Conservation (phyloP, 805 yeast genomes). For the Geotrichum ghanense region DNA sequence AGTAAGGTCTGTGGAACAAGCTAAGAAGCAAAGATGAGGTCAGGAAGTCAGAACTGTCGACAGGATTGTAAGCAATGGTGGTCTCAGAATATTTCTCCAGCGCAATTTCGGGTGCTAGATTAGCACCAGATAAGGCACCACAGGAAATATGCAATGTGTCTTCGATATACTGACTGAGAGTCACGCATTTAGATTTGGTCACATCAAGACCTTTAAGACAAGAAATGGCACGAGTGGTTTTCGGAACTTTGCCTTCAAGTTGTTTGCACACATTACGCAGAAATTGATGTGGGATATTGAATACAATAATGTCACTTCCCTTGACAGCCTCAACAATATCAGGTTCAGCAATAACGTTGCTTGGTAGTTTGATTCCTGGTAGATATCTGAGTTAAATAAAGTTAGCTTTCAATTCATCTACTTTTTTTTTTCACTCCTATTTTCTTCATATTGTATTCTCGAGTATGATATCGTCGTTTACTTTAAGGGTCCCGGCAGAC, state of each 20-base stretch:
- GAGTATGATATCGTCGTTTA: no score
- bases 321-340: constrained; percentile 62
- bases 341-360: constrained; percentile 79
- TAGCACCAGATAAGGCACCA: constrained; percentile 96
- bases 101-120: constrained; percentile 95
- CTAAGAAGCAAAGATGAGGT: constrained; percentile 68
- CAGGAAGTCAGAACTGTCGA: constrained; percentile 37
- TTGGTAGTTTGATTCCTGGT: constrained; percentile 79
- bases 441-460: no score
- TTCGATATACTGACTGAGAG: constrained; percentile 68
- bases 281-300: constrained; percentile 97
- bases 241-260: constrained; percentile 63
- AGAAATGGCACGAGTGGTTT: constrained; percentile 75
- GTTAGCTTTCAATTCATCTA: no score
- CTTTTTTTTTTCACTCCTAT: no score
- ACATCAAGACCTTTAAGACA: constrained; percentile 95
- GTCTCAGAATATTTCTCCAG: constrained; percentile 94
- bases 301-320: constrained; percentile 77
- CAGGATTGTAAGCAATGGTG: constrained; percentile 81
- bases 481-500: no score
- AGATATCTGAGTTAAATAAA: constrained; percentile 30
- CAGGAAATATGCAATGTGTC: constrained; percentile 77
- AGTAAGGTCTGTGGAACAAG: constrained; percentile 93
- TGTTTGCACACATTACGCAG: constrained; percentile 65
- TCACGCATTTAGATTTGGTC: constrained; percentile 69